Evolutionary conservation across 192 early-diverging fungal species (phyloP).

Genomic region (Chytriomyces sp.): DNA sequence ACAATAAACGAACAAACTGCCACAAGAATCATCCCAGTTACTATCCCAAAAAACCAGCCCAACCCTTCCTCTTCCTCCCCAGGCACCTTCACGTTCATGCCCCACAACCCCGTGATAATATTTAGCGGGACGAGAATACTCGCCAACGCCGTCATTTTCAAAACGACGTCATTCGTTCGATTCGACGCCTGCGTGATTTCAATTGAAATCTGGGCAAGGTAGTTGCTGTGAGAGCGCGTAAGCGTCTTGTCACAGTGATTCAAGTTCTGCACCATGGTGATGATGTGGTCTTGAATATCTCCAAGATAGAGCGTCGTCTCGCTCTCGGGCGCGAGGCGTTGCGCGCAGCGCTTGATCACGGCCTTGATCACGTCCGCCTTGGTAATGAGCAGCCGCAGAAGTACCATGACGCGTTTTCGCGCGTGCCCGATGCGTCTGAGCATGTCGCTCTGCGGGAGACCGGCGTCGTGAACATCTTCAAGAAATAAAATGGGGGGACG

Average conservation of each 20-base stretch:
- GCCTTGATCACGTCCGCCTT: constrained; percentile 74
- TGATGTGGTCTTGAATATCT: constrained; percentile 73
- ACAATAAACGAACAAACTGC: constrained; percentile 22
- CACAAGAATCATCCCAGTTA: constrained; percentile 34
- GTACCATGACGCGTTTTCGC: constrained; percentile 69
- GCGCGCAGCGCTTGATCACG: constrained; percentile 64
- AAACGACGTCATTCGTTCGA: constrained; percentile 84
- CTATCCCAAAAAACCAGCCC: constrained; percentile 50
- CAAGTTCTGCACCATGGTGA: constrained; percentile 68
- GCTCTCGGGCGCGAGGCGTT: constrained; percentile 39
- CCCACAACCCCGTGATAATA: constrained; percentile 69
- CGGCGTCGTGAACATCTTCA: not conserved
- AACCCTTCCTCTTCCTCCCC: constrained; percentile 46
- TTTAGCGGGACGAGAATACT: constrained; percentile 90
- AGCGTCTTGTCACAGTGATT: constrained; percentile 76
- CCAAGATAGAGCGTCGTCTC: constrained; percentile 61
- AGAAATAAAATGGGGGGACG: constrained; percentile 10
- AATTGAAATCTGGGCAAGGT: constrained; percentile 78
- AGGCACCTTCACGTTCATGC: constrained; percentile 56
- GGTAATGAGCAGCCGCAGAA: constrained; percentile 64
- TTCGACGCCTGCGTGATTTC: constrained; percentile 70
- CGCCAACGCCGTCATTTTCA: constrained; percentile 85
- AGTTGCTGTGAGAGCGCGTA: constrained; percentile 74
- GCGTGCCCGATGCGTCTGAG: constrained; percentile 72
- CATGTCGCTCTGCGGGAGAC: constrained; percentile 59